These are phyloP conservation scores for Cutaneotrichosporon sp. DNA, from an alignment of 1,284 basidiomycete species.

Conservation along the genomic window DNA sequence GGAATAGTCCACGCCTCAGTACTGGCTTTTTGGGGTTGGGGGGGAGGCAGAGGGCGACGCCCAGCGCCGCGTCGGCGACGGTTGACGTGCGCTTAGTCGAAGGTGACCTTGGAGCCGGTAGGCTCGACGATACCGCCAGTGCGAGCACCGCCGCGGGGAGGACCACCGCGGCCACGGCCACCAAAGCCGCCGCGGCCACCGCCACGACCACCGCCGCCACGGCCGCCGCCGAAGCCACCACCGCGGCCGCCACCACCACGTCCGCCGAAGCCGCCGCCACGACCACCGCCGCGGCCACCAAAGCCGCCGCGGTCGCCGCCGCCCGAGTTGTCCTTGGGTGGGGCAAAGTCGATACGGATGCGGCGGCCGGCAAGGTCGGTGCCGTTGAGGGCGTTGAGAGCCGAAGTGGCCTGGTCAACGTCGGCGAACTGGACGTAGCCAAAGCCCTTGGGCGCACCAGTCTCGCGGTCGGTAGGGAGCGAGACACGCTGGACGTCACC, in stretches of 20 bases:
- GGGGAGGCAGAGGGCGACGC: background rate
- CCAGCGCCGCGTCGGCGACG: no score
- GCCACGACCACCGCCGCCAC: slow-evolving; percentile 42
- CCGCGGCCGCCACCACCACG: slow-evolving; percentile 44
- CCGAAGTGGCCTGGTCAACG: slow-evolving; percentile 73
- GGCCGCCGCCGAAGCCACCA: slow-evolving; percentile 41
- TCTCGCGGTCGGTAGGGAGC: slow-evolving; percentile 88
- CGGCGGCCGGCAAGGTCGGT: slow-evolving; percentile 75
- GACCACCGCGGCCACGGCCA: slow-evolving; percentile 47
- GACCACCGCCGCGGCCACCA: slow-evolving; percentile 43
- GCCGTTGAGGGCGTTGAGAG: slow-evolving; percentile 64
- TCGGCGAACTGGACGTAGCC: slow-evolving; percentile 92
- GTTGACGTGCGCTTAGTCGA: slow-evolving; percentile 51
- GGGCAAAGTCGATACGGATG: slow-evolving; percentile 83
- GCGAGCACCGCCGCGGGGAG: slow-evolving; percentile 52
- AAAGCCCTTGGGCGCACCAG: slow-evolving; percentile 88
- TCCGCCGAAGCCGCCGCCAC: slow-evolving; percentile 52
- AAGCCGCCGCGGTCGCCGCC: slow-evolving; percentile 29
- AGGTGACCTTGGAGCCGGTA: slow-evolving; percentile 77
- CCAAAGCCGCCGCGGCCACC: slow-evolving; percentile 32
- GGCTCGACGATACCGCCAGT: slow-evolving; percentile 68
- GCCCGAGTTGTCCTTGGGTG: slow-evolving; percentile 62
- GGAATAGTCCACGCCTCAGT: no score
- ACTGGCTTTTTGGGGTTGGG: no score
- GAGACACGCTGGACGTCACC: slow-evolving; percentile 85